Evolutionary conservation across 495 filamentous ascomycete genomes (phyloP).

Genomic region (Usnea hakonensis): DNA sequence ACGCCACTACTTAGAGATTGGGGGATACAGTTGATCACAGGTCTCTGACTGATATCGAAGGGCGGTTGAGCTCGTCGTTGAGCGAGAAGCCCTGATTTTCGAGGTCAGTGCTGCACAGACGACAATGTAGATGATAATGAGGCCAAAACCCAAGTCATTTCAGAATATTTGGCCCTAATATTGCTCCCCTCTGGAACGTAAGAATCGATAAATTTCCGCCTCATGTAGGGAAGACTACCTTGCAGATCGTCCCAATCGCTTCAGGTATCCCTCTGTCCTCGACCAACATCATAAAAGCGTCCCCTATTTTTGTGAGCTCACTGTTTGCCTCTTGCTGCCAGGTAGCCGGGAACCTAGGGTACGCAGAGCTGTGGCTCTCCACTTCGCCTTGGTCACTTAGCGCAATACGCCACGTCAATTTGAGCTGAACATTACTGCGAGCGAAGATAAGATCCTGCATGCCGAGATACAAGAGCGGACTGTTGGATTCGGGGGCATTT

Average conservation of each 20-base stretch:
- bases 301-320: constrained; percentile 17
- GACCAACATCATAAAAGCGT: constrained; percentile 35
- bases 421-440: constrained; percentile 18
- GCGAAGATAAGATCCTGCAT: constrained; percentile 37
- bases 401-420: constrained; percentile 32
- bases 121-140: not conserved
- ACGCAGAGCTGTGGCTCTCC: constrained; percentile 37
- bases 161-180: not conserved
- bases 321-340: constrained; percentile 10
- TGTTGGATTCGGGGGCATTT: constrained; percentile 2
- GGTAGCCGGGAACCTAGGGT: constrained; percentile 29
- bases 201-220: not conserved
- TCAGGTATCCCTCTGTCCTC: constrained; percentile 21
- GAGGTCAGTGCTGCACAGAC: not conserved
- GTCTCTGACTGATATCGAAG: not conserved
- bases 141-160: not conserved
- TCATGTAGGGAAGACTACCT: constrained; percentile 13
- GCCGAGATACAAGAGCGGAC: constrained; percentile 35
- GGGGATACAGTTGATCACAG: not conserved
- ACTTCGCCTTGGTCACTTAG: constrained; percentile 32
- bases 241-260: constrained; percentile 16
- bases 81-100: not conserved
- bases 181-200: not conserved
- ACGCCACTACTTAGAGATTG: not conserved
- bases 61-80: not conserved